Evolutionary conservation across 352 stramenopile species (phyloP), one percentile per base, ranked within the genome.

Genomic region (Globisporangium paddicum): DNA sequence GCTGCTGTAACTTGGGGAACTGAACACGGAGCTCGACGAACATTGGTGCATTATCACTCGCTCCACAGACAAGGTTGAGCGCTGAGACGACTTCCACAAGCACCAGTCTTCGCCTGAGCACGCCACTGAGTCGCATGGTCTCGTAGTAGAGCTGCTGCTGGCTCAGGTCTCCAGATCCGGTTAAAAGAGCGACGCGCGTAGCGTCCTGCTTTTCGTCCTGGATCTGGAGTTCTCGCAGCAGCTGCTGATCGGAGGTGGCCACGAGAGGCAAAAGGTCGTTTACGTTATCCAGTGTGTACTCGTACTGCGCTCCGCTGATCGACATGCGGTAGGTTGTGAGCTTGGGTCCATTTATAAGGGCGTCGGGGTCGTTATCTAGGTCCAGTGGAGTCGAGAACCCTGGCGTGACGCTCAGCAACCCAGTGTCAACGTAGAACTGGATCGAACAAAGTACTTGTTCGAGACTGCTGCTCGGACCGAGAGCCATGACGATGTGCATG

Each of bases 271-370:
- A 35, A 14, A 89, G 41, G 23, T 89, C 75, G 41, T 77, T 82
- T 21, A 60, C 63, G 14, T 89, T 91, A 41, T 89, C 73, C 1
- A 89, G 35, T 11, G 77, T 71, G 53, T 81, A 88, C 40, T 91
- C 79, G 52, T 77, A 88, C 8, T 73, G 57, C 23, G 60, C 72
- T 0, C 77, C 79, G 0, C 19, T 77, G 16, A 62, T 53, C n/a
- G 40, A 34, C 41, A 83, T n/a, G 21, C 63, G 65, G 35, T 82
- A 84, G 2, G 74, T 87, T 19, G 75, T 70, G 19, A 89, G 69
- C 53, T 72, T 73, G 0, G 72, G 67, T 0, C 74, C 78, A 47
- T 84, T 71, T 1, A 52, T 46, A 2, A 60, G 10, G 9, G 66
- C 25, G 13, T 82, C 72, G 13, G 61, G 63, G 26, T 82, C 68